These are phyloP conservation scores for Pulveroboletus frians DNA, from an alignment of 768 basidiomycete species.

Conservation along the genomic window DNA sequence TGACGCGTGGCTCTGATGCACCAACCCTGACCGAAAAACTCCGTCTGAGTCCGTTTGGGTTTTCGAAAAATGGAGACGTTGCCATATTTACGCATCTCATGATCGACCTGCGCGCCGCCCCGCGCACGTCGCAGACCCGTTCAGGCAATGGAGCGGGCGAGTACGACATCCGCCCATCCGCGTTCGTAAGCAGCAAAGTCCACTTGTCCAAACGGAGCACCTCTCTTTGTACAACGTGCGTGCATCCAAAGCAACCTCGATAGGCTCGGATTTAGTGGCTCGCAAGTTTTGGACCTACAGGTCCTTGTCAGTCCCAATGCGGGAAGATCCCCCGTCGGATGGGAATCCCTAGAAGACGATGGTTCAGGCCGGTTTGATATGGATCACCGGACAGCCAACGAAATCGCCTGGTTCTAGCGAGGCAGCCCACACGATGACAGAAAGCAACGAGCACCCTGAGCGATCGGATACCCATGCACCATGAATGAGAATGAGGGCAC, in stretches of 20 bases:
- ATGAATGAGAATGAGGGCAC: too few species aligned
- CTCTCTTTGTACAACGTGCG: not conserved
- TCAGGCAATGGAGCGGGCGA: slow-evolving; percentile 1
- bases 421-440: not conserved
- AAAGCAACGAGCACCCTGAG: not conserved
- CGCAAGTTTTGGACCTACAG: not conserved
- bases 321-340: not conserved
- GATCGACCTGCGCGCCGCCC: slow-evolving; percentile 16
- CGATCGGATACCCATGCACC: not conserved
- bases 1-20: not conserved
- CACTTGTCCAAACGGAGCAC: not conserved
- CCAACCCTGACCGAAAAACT: not conserved
- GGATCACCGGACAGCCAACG: not conserved
- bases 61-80: slow-evolving; percentile 16
- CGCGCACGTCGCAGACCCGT: not conserved
- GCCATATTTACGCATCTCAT: slow-evolving; percentile 15
- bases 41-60: not conserved
- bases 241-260: not conserved
- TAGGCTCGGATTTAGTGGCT: too few species aligned
- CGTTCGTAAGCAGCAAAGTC: not conserved
- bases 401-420: not conserved
- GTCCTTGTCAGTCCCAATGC: not conserved
- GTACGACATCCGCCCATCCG: not conserved
- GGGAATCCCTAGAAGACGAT: not conserved
- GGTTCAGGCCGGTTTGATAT: not conserved